Evolutionary conservation across 2,329 filamentous ascomycete species (phyloP).

Genomic region (Drechslerella dactyloides): DNA sequence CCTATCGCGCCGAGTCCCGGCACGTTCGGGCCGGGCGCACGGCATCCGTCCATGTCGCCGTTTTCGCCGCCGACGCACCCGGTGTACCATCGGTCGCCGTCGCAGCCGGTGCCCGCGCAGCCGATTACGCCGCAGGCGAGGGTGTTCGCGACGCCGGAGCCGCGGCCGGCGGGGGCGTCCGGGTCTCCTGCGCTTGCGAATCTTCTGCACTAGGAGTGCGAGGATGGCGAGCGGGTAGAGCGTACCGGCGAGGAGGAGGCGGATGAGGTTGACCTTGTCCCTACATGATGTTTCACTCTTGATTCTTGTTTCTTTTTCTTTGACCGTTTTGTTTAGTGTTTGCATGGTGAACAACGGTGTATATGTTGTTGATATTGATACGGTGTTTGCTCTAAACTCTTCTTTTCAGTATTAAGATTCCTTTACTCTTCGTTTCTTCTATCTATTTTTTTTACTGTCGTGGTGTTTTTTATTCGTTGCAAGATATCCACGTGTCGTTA

Average conservation of each 20-base stretch:
- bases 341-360: conserved; percentile 47
- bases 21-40: conserved; percentile 13
- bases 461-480: no score
- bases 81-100: conserved; percentile 43
- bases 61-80: conserved; percentile 40
- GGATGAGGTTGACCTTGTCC: conserved; percentile 23
- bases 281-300: conserved; percentile 3
- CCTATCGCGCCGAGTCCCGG: conserved; percentile 42
- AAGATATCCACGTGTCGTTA: conserved; percentile 33
- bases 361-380: conserved; percentile 30
- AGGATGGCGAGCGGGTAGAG: background rate
- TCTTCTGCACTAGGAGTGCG: conserved; percentile 53
- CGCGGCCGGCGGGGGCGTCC: conserved; percentile 51
- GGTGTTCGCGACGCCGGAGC: conserved; percentile 48
- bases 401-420: conserved; percentile 16
- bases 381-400: conserved; percentile 30
- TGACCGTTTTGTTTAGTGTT: conserved; percentile 6
- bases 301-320: conserved; percentile 7
- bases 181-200: conserved; percentile 55
- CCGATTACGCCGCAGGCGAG: conserved; percentile 26
- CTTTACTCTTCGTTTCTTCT: conserved; percentile 17
- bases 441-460: conserved; percentile 20
- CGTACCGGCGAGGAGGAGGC: conserved; percentile 5
- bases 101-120: conserved; percentile 34
- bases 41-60: conserved; percentile 35